Evolutionary conservation across 2,329 filamentous ascomycete species (phyloP).

Genomic region (Cladophialophora bantiana): DNA sequence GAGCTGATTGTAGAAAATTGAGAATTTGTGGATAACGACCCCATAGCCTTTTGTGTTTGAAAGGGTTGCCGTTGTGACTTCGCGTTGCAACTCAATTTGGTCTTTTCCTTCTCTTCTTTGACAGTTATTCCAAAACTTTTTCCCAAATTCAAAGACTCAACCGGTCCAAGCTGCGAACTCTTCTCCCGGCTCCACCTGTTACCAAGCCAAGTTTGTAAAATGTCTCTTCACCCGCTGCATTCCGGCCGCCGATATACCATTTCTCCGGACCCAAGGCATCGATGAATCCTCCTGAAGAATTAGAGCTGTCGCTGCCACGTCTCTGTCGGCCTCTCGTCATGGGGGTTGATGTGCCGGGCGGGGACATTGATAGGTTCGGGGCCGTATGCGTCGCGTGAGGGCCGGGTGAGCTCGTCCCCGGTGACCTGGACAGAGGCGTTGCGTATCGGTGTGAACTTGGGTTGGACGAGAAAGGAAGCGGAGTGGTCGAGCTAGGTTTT

Average conservation of each 20-base stretch:
- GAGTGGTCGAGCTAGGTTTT: constrained; percentile 46
- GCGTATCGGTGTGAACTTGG: constrained; percentile 34
- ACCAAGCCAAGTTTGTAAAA: constrained; percentile 59
- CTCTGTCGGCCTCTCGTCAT: constrained; percentile 48
- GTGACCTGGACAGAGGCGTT: constrained; percentile 35
- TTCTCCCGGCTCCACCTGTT: constrained; percentile 50
- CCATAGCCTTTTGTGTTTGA: neutral
- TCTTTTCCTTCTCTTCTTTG: neutral
- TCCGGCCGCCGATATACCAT: constrained; percentile 60
- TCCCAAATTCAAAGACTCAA: constrained; percentile 52
- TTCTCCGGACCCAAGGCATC: constrained; percentile 57
- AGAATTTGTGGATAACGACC: neutral
- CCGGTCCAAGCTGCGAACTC: constrained; percentile 58
- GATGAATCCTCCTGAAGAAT: constrained; percentile 55
- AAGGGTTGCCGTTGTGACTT: neutral
- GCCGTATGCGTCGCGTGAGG: constrained; percentile 43
- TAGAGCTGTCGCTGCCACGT: constrained; percentile 57
- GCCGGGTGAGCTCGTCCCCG: constrained; percentile 37
- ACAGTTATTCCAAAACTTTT: neutral
- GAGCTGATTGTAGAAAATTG: neutral
- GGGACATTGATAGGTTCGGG: constrained; percentile 49
- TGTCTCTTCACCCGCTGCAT: constrained; percentile 55
- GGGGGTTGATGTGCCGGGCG: constrained; percentile 43
- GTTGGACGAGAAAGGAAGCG: constrained; percentile 32
- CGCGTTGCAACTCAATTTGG: neutral